phyloP scores from a whole-genome alignment of 768 basidiomycete genomes.

The Lentinula lateritia region DNA sequence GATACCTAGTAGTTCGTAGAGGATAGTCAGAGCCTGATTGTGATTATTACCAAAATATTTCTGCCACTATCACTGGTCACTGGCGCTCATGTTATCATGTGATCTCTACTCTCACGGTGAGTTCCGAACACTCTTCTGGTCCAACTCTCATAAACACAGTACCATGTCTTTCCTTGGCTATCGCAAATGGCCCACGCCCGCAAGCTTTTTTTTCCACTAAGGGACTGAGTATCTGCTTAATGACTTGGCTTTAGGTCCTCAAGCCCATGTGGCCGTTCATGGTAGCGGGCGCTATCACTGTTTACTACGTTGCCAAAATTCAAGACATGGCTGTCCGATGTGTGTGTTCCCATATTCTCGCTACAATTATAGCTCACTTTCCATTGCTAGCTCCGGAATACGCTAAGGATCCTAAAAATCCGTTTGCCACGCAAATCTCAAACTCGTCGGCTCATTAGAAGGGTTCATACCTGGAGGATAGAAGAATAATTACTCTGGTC shows the following conservation, averaged over 20 bases:
- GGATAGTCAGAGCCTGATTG: no score
- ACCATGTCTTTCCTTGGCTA: constrained; percentile 73
- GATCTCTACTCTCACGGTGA: constrained; percentile 4
- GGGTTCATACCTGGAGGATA: not conserved
- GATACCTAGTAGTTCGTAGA: no score
- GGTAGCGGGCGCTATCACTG: constrained; percentile 55
- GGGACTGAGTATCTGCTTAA: constrained; percentile 9
- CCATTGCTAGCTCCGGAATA: constrained; percentile 50
- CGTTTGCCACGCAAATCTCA: constrained; percentile 74
- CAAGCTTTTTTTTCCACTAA: constrained; percentile 30
- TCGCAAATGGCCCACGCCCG: constrained; percentile 79
- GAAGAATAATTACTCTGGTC: not conserved
- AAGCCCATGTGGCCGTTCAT: constrained; percentile 82
- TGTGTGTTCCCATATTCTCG: constrained; percentile 33
- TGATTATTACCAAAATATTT: no score
- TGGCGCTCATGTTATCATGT: not conserved
- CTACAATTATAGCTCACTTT: not conserved
- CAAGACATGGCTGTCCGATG: constrained; percentile 69
- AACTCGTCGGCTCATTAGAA: constrained; percentile 36
- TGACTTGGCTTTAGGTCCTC: constrained; percentile 39
- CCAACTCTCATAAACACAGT: not conserved
- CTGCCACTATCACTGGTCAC: no score
- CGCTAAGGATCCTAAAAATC: constrained; percentile 76
- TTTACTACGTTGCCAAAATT: constrained; percentile 60
- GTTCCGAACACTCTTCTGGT: not conserved